Percentiles rank a stretch among this genome's conserved stretches.
Conservation (phyloP, 306 rosid genomes). For the Vigna hirtella region DNA sequence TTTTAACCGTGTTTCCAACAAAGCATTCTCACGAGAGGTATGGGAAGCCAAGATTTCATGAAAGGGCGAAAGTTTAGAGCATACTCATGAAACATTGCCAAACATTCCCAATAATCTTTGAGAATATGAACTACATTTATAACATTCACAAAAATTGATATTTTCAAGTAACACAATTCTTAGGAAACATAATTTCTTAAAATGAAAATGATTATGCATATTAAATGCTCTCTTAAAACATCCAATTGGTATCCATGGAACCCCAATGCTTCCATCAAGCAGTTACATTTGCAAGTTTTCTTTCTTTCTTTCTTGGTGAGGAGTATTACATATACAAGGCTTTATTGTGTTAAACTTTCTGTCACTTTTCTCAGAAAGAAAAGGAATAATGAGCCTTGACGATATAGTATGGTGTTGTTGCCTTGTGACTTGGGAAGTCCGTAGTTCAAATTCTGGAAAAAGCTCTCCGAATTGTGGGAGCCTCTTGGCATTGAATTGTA, state of each 20-base stretch:
- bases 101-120: not conserved
- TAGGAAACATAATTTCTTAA: not conserved
- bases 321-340: too few species aligned
- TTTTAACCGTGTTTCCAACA: not conserved
- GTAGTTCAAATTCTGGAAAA: not conserved
- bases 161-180: not conserved
- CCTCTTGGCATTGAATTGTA: not conserved
- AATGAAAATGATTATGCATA: not conserved
- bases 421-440: not conserved
- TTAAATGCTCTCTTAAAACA: not conserved
- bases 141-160: not conserved
- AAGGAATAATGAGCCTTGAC: conserved; percentile 7
- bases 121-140: not conserved
- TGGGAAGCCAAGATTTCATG: not conserved
- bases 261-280: conserved; percentile 8
- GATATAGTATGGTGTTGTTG: not conserved
- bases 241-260: not conserved
- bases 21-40: not conserved
- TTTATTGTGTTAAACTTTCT: conserved; percentile 11
- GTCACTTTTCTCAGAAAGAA: not conserved
- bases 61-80: not conserved
- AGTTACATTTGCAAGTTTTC: not conserved
- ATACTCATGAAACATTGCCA: not conserved
- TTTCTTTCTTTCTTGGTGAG: not conserved
- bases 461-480: not conserved